These are phyloP conservation scores for Capsicum pubescens DNA, from an alignment of 257 asterid genomes.

Conservation along the genomic window DNA sequence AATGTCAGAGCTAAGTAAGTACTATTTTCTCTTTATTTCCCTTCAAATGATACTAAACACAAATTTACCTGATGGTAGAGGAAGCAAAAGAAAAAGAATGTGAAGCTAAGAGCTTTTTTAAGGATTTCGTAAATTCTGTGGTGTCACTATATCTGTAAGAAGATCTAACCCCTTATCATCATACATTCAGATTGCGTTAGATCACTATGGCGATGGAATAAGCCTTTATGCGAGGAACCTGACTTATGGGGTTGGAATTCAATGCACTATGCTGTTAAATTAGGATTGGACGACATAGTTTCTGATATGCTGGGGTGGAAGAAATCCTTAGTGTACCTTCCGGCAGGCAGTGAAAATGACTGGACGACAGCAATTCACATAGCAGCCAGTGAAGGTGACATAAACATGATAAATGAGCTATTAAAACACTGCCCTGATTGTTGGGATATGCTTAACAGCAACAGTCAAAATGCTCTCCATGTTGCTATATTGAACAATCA, in stretches of 20 bases:
- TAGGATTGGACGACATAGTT: not conserved
- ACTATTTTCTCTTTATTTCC: too few species aligned
- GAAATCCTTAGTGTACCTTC: constrained; percentile 20
- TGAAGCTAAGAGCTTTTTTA: too few species aligned
- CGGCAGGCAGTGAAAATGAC: not conserved
- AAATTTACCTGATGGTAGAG: too few species aligned
- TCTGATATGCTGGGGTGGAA: not conserved
- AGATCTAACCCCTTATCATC: too few species aligned
- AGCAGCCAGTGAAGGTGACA: constrained; percentile 30
- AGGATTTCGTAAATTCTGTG: too few species aligned
- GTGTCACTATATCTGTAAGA: too few species aligned
- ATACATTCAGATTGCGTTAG: not conserved
- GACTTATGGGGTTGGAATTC: constrained; percentile 5
- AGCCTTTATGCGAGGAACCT: constrained; percentile 4
- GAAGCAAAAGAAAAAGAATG: too few species aligned
- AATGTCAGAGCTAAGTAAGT: too few species aligned
- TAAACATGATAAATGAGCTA: not conserved
- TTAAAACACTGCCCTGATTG: constrained; percentile 31
- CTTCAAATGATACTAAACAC: too few species aligned
- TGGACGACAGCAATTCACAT: constrained; percentile 35
- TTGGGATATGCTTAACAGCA: constrained; percentile 34
- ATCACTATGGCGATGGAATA: not conserved
- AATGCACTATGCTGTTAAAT: constrained; percentile 14
- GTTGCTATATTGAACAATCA: constrained; percentile 22
- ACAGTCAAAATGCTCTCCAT: constrained; percentile 32